Evolutionary conservation across 495 filamentous ascomycete species (phyloP), one percentile per base, ranked within the genome.

Genomic region (Lepraria neglecta): DNA sequence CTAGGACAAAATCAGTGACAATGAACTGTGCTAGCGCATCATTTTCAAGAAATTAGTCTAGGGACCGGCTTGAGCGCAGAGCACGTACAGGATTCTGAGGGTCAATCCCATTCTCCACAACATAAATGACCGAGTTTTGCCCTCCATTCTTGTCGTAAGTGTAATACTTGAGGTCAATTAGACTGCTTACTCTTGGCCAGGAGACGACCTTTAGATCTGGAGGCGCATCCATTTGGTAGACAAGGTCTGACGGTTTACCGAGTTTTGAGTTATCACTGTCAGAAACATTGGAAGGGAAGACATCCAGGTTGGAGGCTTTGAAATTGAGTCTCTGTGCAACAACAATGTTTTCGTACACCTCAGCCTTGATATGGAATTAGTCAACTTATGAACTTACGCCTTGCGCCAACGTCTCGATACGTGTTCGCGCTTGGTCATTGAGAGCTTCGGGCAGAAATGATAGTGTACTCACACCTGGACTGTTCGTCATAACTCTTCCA

Each of bases 161-260:
- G 24, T 60, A 64, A 42, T 43, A 24, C 11, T 54, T 53, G 6
- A 30, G 33, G 24, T 6, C 19, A 21, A 3, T 28, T 21, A 6
- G 55, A 40, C 3, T 27, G 11, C 12, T 27, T 43, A 44, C 12
- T 5, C 5, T 45, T 15, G 48, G 11, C 62, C 62, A 64, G 11
- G 62, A 64, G 5, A 64, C 47, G 10, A 64, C 33, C 47, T 56
- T 60, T 11, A 64, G 24, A 24, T 64, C 62, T 10, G 38, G 9
- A 10, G 62, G 62, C 21, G 62, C 45, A 47, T 64, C 50, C 4
- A 7, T 9, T 64, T 64, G 48, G 19, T 54, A 53, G 30, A 45
- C 33, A 6, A 58, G 55, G 15, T 11, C 24, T 33, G 21, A 11
- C 24, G 24, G 24, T 24, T 31, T 10, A 17, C 7, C 1, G 15